A percentile compares a stretch with the other conserved stretches of the same genome.
Evolutionary conservation across 164 flowering plant genomes (phyloP).

Genomic region (Berberis thunbergii): DNA sequence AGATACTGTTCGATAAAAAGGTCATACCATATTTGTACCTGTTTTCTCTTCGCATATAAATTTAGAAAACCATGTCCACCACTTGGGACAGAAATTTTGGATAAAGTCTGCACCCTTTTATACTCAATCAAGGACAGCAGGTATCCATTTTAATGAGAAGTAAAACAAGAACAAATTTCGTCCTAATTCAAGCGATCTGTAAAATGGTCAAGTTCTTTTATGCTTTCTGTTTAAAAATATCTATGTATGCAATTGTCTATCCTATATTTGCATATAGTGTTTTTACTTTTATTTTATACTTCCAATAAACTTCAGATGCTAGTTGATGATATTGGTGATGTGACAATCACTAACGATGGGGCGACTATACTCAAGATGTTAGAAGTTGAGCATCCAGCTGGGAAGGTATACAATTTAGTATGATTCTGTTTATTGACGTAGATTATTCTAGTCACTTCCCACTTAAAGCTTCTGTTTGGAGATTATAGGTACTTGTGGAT

Average conservation of each 20-base stretch:
- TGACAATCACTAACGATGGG: constrained; percentile 96
- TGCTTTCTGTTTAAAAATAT: neutral
- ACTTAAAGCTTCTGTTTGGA: neutral
- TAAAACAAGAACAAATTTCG: too few relatives aligned
- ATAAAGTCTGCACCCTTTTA: too few relatives aligned
- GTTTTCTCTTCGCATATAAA: too few relatives aligned
- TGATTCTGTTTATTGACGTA: neutral
- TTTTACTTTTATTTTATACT: neutral
- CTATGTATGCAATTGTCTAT: too few relatives aligned
- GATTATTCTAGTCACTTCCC: neutral
- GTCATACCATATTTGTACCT: too few relatives aligned
- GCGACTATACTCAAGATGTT: constrained; percentile 98
- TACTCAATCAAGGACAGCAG: too few relatives aligned
- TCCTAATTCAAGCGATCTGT: neutral
- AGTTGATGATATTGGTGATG: constrained; percentile 99
- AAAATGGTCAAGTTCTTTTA: neutral
- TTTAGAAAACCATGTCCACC: too few relatives aligned
- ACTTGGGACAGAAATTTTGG: too few relatives aligned
- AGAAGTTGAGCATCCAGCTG: constrained; percentile 99
- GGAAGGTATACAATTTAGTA: constrained; percentile 53
- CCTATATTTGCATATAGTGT: neutral
- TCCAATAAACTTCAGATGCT: constrained; percentile 53
- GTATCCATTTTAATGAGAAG: too few relatives aligned
- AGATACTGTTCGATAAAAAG: too few relatives aligned
- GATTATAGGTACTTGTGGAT: constrained; percentile 79